Percentiles rank a stretch among this genome's conserved stretches.
Conservation (phyloP, 805 yeast genomes). For the Kodamaea kakaduensis region DNA sequence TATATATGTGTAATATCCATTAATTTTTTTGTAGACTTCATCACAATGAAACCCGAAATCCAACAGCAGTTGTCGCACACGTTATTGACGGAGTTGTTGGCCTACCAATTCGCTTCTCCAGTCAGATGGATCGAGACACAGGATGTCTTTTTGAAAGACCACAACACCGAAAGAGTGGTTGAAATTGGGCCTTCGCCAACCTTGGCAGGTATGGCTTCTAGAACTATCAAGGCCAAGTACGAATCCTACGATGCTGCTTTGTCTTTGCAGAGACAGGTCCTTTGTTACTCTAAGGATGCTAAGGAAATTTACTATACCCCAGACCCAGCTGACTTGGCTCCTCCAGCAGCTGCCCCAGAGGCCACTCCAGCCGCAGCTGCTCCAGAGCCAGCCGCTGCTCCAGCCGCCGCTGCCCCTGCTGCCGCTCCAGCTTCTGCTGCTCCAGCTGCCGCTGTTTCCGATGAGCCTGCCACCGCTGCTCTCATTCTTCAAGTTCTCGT, state of each 20-base stretch:
- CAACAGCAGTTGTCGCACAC: constrained; percentile 97
- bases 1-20: constrained; percentile 1
- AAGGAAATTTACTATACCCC: constrained; percentile 95
- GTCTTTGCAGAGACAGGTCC: constrained; percentile 87
- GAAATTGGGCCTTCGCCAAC: constrained; percentile 99
- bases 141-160: constrained; percentile 91
- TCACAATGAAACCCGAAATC: constrained; percentile 80
- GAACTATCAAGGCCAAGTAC: constrained; percentile 92
- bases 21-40: constrained; percentile 1
- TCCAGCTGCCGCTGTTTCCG: constrained; percentile 80
- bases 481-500: constrained; percentile 83
- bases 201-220: constrained; percentile 96
- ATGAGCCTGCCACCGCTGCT: constrained; percentile 83
- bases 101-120: constrained; percentile 98
- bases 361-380: constrained; percentile 45
- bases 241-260: constrained; percentile 98
- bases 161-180: constrained; percentile 94
- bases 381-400: constrained; percentile 50
- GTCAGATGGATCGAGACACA: constrained; percentile 99
- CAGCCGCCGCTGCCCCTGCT: constrained; percentile 57
- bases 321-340: constrained; percentile 58
- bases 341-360: constrained; percentile 20
- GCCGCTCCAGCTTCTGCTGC: constrained; percentile 65
- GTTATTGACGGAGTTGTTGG: constrained; percentile 89
- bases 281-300: constrained; percentile 93